Evolutionary conservation across 345 rosid genomes (phyloP).

Genomic region (Populus tremula): DNA sequence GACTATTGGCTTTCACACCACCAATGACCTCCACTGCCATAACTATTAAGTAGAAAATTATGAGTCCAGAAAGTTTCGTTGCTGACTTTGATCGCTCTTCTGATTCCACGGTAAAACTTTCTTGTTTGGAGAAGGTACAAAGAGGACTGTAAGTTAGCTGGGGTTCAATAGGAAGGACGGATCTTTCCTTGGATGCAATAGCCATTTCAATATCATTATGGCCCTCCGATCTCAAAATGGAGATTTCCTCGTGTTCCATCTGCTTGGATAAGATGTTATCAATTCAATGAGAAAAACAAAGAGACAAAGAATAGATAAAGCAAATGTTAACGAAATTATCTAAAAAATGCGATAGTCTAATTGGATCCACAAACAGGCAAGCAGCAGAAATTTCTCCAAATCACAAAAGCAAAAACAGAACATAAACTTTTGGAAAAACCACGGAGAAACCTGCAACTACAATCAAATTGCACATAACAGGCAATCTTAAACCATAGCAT

Average conservation of each 20-base stretch:
- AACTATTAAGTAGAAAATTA: conserved; percentile 43
- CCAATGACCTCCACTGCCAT: conserved; percentile 71
- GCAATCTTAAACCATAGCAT: not conserved
- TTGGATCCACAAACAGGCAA: conserved; percentile 1
- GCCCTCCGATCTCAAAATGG: conserved; percentile 36
- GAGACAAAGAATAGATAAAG: not conserved
- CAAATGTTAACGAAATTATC: not conserved
- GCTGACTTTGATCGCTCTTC: conserved; percentile 46
- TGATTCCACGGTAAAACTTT: conserved; percentile 35
- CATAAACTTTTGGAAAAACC: not conserved
- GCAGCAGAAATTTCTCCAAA: not conserved
- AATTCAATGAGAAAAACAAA: not conserved
- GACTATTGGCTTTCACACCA: conserved; percentile 73
- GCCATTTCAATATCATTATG: conserved; percentile 40
- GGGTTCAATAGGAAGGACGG: conserved; percentile 23
- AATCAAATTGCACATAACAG: not conserved
- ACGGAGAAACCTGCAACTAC: not conserved
- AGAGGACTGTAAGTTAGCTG: conserved; percentile 19
- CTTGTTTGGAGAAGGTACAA: conserved; percentile 54
- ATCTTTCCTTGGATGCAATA: conserved; percentile 26
- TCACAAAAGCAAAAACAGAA: conserved; percentile 2
- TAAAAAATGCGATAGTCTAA: not conserved
- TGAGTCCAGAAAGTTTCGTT: conserved; percentile 47
- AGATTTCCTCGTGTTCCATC: conserved; percentile 53
- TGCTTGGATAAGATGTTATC: conserved; percentile 13